Conservation (phyloP, 306 rosid genomes). For the Citrullus colocynthis region DNA sequence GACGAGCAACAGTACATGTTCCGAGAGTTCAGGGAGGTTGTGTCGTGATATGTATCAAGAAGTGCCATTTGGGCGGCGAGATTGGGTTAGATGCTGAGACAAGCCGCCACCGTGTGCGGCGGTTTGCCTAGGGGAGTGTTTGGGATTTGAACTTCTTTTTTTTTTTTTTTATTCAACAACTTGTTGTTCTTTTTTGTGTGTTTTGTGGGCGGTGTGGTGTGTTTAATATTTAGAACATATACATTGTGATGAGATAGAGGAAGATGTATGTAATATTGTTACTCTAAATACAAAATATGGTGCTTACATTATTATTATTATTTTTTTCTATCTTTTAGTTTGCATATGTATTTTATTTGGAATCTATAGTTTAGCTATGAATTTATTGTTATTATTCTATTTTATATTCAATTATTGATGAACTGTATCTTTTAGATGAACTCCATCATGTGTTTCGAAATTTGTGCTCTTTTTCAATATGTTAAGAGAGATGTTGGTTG, state of each 20-base stretch:
- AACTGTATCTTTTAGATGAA: no score
- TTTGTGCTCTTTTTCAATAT: no score
- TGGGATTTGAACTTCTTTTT: background rate
- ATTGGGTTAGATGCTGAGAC: slow-evolving; percentile 12
- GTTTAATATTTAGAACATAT: background rate
- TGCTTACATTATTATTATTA: no score
- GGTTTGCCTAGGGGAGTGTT: background rate
- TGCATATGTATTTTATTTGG: no score
- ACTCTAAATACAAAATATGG: background rate
- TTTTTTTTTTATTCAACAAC: background rate
- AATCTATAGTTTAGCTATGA: no score
- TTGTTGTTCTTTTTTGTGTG: slow-evolving; percentile 2
- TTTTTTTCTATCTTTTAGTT: no score
- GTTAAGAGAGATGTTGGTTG: no score
- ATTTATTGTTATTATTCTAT: no score
- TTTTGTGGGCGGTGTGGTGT: background rate
- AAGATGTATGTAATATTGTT: background rate
- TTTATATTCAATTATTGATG: no score
- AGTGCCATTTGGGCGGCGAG: slow-evolving; percentile 12
- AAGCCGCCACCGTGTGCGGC: background rate
- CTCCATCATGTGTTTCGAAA: no score
- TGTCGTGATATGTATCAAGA: slow-evolving; percentile 35
- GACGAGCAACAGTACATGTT: slow-evolving; percentile 23
- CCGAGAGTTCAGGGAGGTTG: slow-evolving; percentile 30
- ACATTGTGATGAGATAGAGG: background rate